These are phyloP conservation scores for Plasmodium fragile DNA, from an alignment of 169 alveolate genomes.

Conservation along the genomic window DNA sequence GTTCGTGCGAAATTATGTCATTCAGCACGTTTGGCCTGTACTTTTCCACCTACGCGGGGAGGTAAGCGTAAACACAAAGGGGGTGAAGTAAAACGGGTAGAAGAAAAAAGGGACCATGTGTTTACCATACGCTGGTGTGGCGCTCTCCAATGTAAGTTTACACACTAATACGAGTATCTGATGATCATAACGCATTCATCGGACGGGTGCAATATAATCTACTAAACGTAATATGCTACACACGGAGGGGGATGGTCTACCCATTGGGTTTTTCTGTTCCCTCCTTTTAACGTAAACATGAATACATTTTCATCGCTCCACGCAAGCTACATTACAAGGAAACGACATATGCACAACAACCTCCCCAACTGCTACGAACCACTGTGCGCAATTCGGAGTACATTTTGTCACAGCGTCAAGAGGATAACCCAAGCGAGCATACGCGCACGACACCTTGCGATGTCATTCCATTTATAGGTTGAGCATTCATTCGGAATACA, in stretches of 20 bases:
- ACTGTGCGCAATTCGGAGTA: not conserved
- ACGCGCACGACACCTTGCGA: not conserved
- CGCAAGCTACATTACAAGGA: not conserved
- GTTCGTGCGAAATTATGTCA: conserved; percentile 96
- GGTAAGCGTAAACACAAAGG: conserved; percentile 14
- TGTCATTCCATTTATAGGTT: not conserved
- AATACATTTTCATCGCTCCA: not conserved
- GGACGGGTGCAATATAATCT: not conserved
- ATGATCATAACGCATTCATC: not conserved
- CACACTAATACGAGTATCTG: not conserved
- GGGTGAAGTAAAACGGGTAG: not conserved
- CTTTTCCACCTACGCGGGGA: conserved; percentile 93
- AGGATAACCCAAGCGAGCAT: not conserved
- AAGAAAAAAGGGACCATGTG: not conserved
- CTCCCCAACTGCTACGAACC: not conserved
- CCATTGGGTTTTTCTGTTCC: not conserved
- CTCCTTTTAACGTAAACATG: not conserved
- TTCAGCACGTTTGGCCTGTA: conserved; percentile 95
- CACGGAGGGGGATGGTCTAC: not conserved
- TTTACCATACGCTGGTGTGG: not conserved
- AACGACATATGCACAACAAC: not conserved
- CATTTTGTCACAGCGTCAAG: not conserved
- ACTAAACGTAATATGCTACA: not conserved
- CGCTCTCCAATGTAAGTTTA: not conserved
- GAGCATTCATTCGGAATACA: not conserved